phyloP scores from a whole-genome alignment of 1,284 basidiomycete species.

The Melampsora americana region DNA sequence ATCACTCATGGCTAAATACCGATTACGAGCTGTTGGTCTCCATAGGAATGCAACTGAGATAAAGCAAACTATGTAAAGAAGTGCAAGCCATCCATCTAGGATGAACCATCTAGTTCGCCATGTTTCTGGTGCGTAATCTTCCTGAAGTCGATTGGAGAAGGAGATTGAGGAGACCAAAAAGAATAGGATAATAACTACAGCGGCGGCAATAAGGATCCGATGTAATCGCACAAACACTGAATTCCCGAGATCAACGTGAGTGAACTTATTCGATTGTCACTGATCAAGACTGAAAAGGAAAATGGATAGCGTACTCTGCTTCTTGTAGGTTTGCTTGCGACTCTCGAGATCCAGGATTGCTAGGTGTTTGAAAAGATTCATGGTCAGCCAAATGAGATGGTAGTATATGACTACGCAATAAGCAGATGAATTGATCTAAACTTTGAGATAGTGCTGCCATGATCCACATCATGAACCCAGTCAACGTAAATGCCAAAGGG shows the following conservation, averaged over 20 bases:
- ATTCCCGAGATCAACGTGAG: conserved; percentile 60
- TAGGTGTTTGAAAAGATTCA: neutral
- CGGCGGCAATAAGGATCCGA: conserved; percentile 76
- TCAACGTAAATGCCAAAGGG: conserved; percentile 87
- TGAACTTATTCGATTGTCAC: conserved; percentile 7
- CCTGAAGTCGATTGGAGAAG: conserved; percentile 81
- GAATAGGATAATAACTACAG: conserved; percentile 78
- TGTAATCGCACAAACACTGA: conserved; percentile 64
- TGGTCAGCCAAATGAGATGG: neutral
- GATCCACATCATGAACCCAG: conserved; percentile 92
- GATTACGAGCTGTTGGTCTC: conserved; percentile 87
- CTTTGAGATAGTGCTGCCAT: conserved; percentile 50
- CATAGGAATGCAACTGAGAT: conserved; percentile 80
- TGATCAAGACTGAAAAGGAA: neutral
- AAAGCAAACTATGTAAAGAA: conserved; percentile 80
- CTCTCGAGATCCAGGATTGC: conserved; percentile 38
- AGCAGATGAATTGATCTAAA: neutral
- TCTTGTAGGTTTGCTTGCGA: conserved; percentile 44
- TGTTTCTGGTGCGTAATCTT: conserved; percentile 89
- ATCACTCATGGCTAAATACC: conserved; percentile 81
- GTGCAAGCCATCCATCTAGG: conserved; percentile 87
- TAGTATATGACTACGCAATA: neutral
- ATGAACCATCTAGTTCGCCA: conserved; percentile 95
- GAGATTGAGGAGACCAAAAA: conserved; percentile 88
- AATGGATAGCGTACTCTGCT: conserved; percentile 16